Evolutionary conservation across 257 asterid species (phyloP).

Genomic region (Henckelia pumila): DNA sequence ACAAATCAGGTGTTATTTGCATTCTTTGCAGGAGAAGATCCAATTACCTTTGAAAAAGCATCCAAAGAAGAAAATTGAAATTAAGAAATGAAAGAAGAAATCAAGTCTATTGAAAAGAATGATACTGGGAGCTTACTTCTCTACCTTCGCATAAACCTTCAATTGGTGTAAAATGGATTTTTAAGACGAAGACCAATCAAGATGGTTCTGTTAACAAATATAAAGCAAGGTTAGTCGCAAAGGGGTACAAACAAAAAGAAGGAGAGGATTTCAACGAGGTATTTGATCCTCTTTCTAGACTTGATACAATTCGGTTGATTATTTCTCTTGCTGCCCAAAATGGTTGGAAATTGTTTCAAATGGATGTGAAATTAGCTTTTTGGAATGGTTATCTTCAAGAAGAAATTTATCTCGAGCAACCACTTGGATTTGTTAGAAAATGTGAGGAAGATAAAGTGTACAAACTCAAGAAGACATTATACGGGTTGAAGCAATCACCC

Average conservation of each 20-base stretch:
- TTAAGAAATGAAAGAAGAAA: not conserved
- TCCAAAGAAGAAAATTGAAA: not conserved
- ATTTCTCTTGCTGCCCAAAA: not conserved
- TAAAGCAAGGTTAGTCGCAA: not conserved
- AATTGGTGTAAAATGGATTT: not conserved
- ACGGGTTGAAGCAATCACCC: not conserved
- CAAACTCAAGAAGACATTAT: not conserved
- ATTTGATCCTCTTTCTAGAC: not conserved
- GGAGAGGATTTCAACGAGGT: not conserved
- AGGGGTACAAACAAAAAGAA: not conserved
- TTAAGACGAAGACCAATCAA: not conserved
- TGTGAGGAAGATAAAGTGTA: not conserved
- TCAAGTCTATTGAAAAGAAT: no score
- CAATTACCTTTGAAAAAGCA: not conserved
- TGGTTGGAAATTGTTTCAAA: not conserved
- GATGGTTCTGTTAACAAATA: not conserved
- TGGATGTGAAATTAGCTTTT: no score
- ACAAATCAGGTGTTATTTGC: not conserved
- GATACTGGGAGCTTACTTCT: no score
- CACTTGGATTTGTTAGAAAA: not conserved
- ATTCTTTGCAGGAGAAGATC: not conserved
- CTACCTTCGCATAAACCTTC: no score
- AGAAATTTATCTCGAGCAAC: not conserved
- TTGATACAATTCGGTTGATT: not conserved
- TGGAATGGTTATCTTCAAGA: not conserved